Evolutionary conservation across 2,329 filamentous ascomycete genomes (phyloP).

Genomic region (Arthrobotrys iridis): DNA sequence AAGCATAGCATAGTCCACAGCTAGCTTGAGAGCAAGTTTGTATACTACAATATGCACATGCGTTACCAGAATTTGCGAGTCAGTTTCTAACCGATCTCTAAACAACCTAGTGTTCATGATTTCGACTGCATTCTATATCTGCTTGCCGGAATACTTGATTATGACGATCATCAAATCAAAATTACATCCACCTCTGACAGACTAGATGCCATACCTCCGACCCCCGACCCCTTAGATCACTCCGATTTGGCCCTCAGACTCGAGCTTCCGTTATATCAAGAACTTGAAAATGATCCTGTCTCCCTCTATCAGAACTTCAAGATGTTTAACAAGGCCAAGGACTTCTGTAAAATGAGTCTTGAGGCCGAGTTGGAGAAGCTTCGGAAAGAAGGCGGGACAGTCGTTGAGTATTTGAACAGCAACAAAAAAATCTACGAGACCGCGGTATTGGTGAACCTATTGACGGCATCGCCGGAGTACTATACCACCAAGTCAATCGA

Average conservation of each 20-base stretch:
- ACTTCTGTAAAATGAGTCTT: neutral
- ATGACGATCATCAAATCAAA: neutral
- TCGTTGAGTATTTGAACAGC: slow-evolving; percentile 13
- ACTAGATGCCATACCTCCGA: neutral
- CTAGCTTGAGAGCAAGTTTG: too few species aligned
- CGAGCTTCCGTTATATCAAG: neutral
- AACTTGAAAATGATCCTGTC: neutral
- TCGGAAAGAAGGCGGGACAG: neutral
- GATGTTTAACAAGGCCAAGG: neutral
- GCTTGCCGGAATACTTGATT: slow-evolving; percentile 19
- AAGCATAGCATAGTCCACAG: too few species aligned
- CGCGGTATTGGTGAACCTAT: neutral
- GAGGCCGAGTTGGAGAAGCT: slow-evolving; percentile 5
- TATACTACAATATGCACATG: too few species aligned
- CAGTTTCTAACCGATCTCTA: slow-evolving; percentile 8
- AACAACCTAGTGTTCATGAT: slow-evolving; percentile 12
- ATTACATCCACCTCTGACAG: neutral
- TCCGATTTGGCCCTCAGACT: neutral
- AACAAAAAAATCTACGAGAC: neutral
- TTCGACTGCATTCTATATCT: slow-evolving; percentile 29
- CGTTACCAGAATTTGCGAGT: too few species aligned
- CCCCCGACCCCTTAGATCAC: neutral
- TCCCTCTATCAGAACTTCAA: neutral
- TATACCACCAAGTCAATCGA: slow-evolving; percentile 23
- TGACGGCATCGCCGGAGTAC: neutral